A percentile compares a stretch with the other conserved stretches of the same genome.
phyloP scores from a whole-genome alignment of 768 basidiomycete genomes.

The Lactarius akahatsu region DNA sequence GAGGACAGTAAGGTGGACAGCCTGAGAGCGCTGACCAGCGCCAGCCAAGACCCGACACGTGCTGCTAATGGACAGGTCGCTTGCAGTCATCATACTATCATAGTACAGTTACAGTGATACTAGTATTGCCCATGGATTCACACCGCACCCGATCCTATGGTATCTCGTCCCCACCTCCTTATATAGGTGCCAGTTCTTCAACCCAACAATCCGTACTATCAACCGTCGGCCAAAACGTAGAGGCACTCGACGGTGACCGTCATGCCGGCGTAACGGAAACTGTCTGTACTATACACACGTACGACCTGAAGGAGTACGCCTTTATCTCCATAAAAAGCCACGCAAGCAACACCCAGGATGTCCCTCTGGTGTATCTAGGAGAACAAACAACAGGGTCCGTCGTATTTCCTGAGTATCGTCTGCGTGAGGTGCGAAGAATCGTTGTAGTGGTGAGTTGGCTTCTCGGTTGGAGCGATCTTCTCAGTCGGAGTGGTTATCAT shows the following conservation, averaged over 20 bases:
- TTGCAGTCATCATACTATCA: too few species aligned
- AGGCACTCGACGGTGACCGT: neutral
- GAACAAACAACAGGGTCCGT: conserved; percentile 19
- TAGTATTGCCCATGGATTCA: neutral
- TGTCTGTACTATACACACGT: neutral
- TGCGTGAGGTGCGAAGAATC: conserved; percentile 13
- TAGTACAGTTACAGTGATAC: too few species aligned
- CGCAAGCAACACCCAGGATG: neutral
- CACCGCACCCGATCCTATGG: neutral
- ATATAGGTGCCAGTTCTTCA: neutral
- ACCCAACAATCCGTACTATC: neutral
- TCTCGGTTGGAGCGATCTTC: too few species aligned
- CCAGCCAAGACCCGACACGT: too few species aligned
- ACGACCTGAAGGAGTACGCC: conserved; percentile 12
- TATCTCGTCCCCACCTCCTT: neutral
- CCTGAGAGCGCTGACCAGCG: too few species aligned
- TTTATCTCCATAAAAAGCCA: conserved; percentile 11
- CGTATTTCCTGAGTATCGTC: conserved; percentile 1
- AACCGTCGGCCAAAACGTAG: neutral
- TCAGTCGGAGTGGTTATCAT: neutral
- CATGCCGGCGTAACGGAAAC: neutral
- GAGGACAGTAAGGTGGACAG: too few species aligned
- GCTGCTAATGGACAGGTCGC: too few species aligned
- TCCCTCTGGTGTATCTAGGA: conserved; percentile 14
- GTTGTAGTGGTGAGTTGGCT: conserved; percentile 19